phyloP scores from a whole-genome alignment of 2,329 filamentous ascomycete genomes.

The Calonectria leucothoes region DNA sequence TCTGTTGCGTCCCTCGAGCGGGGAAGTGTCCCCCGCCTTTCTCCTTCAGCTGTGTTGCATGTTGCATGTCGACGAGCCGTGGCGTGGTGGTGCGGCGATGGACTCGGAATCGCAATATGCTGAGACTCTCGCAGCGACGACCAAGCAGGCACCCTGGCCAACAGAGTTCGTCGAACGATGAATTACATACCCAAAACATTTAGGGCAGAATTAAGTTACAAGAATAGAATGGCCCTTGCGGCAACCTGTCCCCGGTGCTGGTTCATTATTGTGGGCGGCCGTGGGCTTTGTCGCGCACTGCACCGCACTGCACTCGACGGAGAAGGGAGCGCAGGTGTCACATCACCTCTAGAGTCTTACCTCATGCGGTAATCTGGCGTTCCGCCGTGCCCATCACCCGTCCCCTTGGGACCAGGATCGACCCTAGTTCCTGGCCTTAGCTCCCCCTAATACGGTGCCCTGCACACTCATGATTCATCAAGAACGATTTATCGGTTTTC shows the following conservation, averaged over 20 bases:
- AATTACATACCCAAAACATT: background rate
- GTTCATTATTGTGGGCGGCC: background rate
- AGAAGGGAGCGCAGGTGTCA: background rate
- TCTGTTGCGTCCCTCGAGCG: background rate
- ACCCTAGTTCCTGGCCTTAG: background rate
- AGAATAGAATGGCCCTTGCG: background rate
- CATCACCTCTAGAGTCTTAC: background rate
- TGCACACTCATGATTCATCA: slow-evolving; percentile 14
- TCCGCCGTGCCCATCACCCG: slow-evolving; percentile 5
- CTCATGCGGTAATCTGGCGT: slow-evolving; percentile 7
- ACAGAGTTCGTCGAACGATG: background rate
- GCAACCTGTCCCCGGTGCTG: background rate
- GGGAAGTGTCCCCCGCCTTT: background rate
- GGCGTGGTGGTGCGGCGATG: background rate
- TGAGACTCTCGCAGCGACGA: background rate
- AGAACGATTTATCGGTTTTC: background rate
- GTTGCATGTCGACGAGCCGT: background rate
- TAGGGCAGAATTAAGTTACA: background rate
- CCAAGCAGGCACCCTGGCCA: background rate
- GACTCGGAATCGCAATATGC: background rate
- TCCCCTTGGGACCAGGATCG: slow-evolving; percentile 11
- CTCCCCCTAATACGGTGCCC: background rate
- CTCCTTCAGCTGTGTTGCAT: background rate
- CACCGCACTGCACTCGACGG: background rate
- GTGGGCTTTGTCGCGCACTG: background rate